Evolutionary conservation across 2,329 filamentous ascomycete species (phyloP), one percentile per base, ranked within the genome.

Genomic region (Colletotrichum plurivorum): DNA sequence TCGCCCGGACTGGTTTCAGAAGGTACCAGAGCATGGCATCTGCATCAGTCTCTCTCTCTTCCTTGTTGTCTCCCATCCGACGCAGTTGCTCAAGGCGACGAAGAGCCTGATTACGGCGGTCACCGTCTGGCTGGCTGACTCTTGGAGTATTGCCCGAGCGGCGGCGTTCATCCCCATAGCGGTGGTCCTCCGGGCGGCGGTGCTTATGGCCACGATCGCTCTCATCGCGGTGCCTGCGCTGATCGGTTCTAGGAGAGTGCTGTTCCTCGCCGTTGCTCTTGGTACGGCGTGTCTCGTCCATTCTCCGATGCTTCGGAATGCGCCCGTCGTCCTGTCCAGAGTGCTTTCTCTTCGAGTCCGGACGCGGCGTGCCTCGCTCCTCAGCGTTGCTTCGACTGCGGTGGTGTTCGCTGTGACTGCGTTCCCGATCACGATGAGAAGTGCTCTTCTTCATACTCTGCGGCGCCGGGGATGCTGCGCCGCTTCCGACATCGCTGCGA

Each of bases 391-490:
- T 86, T 53, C 85, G 84, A 27, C 85, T 83, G 43, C 86, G 85
- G 59, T 84, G 82, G 58, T 87, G 84, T 36, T 88, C 85, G 48
- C 78, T 78, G 60, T 84, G 81, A 13, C 78, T 78, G 52, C 83
- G 81, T 25, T 85, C 82, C 48, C 84, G 81, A 43, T 87, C 84
- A 48, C 85, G 82, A 71, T 83, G 80, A 67, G 85, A 84, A 61
- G 77, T 78, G 5, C 78, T 73, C 70, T 88, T 83, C 78, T 87
- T 88, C 18, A 80, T 78, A 59, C 80, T 77, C 36, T 84, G 83
- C 3, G 92, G 91, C 22, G 86, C 91, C 8, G 93, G 93, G 18
- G 93, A 94, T n/a, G 90, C 91, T 20, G 91, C 92, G 45, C 89
- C 85, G 61, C 91, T 90, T 7, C 84, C 84, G 27, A 84, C 83